Evolutionary conservation across 2,329 filamentous ascomycete species (phyloP), one percentile per base, ranked within the genome.

Genomic region (Ustilaginoidea virens): DNA sequence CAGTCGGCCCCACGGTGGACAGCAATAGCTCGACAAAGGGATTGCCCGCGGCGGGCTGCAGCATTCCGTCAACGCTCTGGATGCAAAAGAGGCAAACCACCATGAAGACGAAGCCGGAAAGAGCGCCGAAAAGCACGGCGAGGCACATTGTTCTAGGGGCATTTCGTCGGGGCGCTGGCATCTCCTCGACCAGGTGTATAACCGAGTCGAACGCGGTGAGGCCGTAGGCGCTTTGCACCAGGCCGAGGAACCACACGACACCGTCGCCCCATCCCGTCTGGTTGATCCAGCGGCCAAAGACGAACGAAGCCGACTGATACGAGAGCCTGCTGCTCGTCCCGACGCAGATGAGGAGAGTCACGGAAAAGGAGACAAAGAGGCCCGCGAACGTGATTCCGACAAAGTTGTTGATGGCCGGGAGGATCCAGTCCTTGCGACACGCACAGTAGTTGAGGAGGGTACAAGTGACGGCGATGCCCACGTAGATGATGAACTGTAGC

Each of bases 151-250:
- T 56, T 11, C 51, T 51, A 0, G 66, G 66, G 0, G 58, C 60
- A 31, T 66, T 67, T 20, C 48, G 58, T 17, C 63, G 48, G 2
- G 66, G 65, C 4, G 53, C 47, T 1, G 66, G 65, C 2, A 70
- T 64, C 39, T 70, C 66, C 36, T 71, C 66, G 2, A 66, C 60
- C 52, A 71, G 60, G 41, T 72, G 67, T 21, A 70, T 67, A 19
- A 67, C 66, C 0, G 66, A 62, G 39, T 72, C 67, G 36, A 71
- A 70, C 2, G 66, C 66, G 0, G 63, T 68, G 11, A 69, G 45
- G 2, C 41, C 66, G 31, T 70, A 71, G 0, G 66, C 66, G 2
- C 63, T 60, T 37, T 71, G 66, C 0, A 71, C 54, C 2, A 72
- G 56, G 4, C 67, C 67, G 0, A 61, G 59, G 37, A 72, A 70